phyloP scores from a whole-genome alignment of 2,329 filamentous ascomycete genomes.

The Triangularia setosa region DNA sequence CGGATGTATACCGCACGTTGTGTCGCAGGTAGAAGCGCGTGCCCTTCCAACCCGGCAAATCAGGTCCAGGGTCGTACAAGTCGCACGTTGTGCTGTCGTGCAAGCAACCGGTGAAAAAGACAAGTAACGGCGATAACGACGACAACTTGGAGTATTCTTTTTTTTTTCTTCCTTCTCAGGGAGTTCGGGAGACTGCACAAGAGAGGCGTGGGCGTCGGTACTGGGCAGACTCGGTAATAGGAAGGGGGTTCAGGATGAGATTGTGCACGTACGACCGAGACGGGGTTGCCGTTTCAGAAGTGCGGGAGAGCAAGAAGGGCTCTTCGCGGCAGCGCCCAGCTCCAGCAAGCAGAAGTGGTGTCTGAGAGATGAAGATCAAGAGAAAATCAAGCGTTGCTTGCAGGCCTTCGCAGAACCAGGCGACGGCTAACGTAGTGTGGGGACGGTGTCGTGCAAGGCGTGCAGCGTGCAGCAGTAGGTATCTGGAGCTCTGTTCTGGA shows the following conservation, averaged over 20 bases:
- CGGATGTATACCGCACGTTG: not conserved
- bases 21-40: not conserved
- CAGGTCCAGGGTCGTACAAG: not conserved
- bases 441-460: slow-evolving; percentile 6
- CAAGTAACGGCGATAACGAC: not conserved
- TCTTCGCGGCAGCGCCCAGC: slow-evolving; percentile 10
- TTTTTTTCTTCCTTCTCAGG: not conserved
- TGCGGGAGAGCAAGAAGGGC: slow-evolving; percentile 28
- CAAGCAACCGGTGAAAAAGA: not conserved
- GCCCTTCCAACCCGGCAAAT: not conserved
- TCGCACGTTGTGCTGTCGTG: not conserved
- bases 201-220: slow-evolving; percentile 8
- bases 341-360: slow-evolving; percentile 19
- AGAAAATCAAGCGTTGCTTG: slow-evolving; percentile 33
- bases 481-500: not conserved
- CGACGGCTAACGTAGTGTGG: not conserved
- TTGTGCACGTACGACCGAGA: slow-evolving; percentile 17
- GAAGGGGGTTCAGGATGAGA: slow-evolving; percentile 15
- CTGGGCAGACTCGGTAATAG: slow-evolving; percentile 12
- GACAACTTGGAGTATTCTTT: not conserved
- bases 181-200: not conserved
- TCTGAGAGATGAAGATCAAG: slow-evolving; percentile 33
- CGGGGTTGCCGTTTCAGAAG: slow-evolving; percentile 37
- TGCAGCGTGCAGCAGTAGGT: not conserved
- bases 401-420: slow-evolving; percentile 18